phyloP scores from a whole-genome alignment of 2,329 filamentous ascomycete genomes.

The Scolecobasidium constrictum region DNA sequence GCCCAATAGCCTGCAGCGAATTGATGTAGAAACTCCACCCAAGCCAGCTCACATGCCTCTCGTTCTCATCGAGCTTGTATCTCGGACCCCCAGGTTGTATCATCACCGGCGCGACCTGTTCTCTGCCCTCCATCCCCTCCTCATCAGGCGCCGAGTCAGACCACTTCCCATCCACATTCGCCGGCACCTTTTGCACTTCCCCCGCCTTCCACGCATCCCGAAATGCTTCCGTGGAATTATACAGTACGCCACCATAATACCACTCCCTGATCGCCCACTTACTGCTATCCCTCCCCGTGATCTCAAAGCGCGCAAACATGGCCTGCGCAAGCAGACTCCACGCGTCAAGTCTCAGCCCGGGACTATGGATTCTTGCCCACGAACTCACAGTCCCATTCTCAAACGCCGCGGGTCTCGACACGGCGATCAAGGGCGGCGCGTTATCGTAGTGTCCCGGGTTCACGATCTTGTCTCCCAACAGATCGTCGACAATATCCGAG shows the following conservation, averaged over 20 bases:
- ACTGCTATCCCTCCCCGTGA: constrained; percentile 32
- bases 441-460: not conserved
- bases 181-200: constrained; percentile 23
- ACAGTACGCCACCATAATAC: constrained; percentile 31
- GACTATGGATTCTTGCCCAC: constrained; percentile 30
- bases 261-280: constrained; percentile 33
- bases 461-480: constrained; percentile 3
- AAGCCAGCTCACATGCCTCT: constrained; percentile 42
- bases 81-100: constrained; percentile 29
- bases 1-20: constrained; percentile 32
- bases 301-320: constrained; percentile 34
- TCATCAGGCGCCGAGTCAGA: constrained; percentile 17
- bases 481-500: constrained; percentile 3
- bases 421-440: constrained; percentile 7
- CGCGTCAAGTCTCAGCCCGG: constrained; percentile 18
- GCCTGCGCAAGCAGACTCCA: constrained; percentile 33
- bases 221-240: constrained; percentile 22
- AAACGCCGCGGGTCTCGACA: constrained; percentile 6
- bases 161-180: constrained; percentile 17
- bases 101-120: constrained; percentile 16
- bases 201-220: constrained; percentile 28
- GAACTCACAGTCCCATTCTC: constrained; percentile 14
- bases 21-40: constrained; percentile 43
- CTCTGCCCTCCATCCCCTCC: constrained; percentile 15
- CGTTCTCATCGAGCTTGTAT: constrained; percentile 30